Percentiles rank a stretch among this genome's conserved stretches.
Evolutionary conservation across 768 basidiomycete species (phyloP).

Genomic region (Naganishia kalamii): DNA sequence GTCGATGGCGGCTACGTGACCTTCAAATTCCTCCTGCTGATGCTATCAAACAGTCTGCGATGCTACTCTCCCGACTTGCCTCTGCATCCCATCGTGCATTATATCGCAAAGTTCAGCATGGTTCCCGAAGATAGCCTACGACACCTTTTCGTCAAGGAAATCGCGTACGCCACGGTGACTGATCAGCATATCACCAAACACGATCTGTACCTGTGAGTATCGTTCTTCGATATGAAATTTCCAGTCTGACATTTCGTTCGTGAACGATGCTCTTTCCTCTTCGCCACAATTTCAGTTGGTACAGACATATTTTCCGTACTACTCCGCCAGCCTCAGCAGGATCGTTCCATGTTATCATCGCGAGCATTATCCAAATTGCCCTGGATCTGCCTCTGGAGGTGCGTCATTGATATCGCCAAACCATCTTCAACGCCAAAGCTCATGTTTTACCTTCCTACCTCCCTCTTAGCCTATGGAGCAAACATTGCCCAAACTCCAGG

Average conservation of each 20-base stretch:
- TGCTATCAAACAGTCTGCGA: slow-evolving; percentile 4
- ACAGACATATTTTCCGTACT: slow-evolving; percentile 1
- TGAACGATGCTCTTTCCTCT: too few species aligned
- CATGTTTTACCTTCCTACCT: too few species aligned
- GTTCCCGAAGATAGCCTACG: background rate
- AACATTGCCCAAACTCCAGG: background rate
- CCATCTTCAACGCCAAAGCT: too few species aligned
- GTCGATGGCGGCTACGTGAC: background rate
- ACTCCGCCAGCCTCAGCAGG: background rate
- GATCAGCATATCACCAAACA: background rate
- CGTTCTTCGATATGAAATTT: background rate
- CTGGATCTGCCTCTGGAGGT: background rate
- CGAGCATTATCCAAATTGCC: background rate
- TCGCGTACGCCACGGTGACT: background rate
- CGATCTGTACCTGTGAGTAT: background rate
- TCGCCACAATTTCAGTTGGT: background rate
- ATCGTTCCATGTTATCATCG: background rate
- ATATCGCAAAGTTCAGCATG: slow-evolving; percentile 6
- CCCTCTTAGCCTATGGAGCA: background rate
- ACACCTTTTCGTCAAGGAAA: background rate
- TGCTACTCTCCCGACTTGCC: background rate
- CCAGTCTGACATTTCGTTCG: background rate
- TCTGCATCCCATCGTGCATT: background rate
- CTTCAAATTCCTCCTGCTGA: slow-evolving; percentile 6
- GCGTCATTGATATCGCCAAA: background rate